Conservation (phyloP, 495 filamentous ascomycete genomes). For the Astrocystis sublimbata region DNA sequence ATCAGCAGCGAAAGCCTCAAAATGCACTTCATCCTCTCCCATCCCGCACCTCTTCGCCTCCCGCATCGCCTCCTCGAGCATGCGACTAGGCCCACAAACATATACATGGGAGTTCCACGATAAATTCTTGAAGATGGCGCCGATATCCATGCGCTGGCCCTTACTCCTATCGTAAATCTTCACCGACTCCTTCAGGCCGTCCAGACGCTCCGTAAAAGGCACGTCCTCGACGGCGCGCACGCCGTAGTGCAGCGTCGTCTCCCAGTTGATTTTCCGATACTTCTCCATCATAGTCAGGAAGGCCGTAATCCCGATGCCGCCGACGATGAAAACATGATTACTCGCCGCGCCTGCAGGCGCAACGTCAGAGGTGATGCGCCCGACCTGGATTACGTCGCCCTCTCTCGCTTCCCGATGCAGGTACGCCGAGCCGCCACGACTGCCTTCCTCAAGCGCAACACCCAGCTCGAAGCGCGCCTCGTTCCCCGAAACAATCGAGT, state of each 20-base stretch:
- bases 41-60: slow-evolving; percentile 42
- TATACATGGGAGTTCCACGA: slow-evolving; percentile 55
- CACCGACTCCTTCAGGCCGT: slow-evolving; percentile 33
- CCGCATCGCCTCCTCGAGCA: slow-evolving; percentile 48
- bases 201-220: slow-evolving; percentile 46
- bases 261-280: slow-evolving; percentile 45
- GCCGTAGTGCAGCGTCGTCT: slow-evolving; percentile 49
- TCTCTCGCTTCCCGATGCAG: slow-evolving; percentile 38
- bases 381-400: slow-evolving; percentile 52
- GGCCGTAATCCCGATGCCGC: slow-evolving; percentile 56
- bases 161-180: slow-evolving; percentile 48
- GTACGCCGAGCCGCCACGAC: slow-evolving; percentile 51
- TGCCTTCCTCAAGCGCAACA: slow-evolving; percentile 45
- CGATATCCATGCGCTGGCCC: slow-evolving; percentile 51
- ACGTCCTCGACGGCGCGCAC: slow-evolving; percentile 46
- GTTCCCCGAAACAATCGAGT: slow-evolving; percentile 50
- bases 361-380: slow-evolving; percentile 43
- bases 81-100: slow-evolving; percentile 53
- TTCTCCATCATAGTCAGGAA: slow-evolving; percentile 42
- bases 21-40: slow-evolving; percentile 50
- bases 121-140: slow-evolving; percentile 37
- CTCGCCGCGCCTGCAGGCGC: slow-evolving; percentile 36
- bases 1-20: slow-evolving; percentile 55
- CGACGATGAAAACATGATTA: slow-evolving; percentile 54
- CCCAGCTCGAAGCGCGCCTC: slow-evolving; percentile 46